phyloP scores from a whole-genome alignment of 768 basidiomycete genomes.

The Mycena haematopus region DNA sequence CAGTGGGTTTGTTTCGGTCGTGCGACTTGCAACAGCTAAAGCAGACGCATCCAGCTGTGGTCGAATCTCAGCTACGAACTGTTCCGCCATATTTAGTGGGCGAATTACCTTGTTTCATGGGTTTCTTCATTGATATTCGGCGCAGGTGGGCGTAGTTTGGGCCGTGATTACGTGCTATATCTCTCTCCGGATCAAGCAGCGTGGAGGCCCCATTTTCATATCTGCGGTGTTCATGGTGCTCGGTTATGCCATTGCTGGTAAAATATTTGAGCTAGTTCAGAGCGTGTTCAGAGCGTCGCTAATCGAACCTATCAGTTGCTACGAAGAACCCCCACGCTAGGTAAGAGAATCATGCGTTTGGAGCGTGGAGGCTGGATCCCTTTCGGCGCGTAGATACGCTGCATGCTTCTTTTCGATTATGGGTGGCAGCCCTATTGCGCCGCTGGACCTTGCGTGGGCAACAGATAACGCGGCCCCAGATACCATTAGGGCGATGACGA shows the following conservation, averaged over 20 bases:
- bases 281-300: neutral
- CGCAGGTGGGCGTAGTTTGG: constrained; percentile 47
- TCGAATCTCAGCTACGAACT: constrained; percentile 55
- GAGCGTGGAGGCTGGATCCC: neutral
- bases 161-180: constrained; percentile 42
- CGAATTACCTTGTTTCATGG: constrained; percentile 19
- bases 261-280: neutral
- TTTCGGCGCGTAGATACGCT: constrained; percentile 43
- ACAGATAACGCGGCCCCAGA: constrained; percentile 58
- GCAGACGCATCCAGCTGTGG: constrained; percentile 38
- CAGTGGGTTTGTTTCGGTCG: constrained; percentile 33
- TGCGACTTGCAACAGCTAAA: constrained; percentile 8
- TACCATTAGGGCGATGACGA: constrained; percentile 52
- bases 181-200: constrained; percentile 45
- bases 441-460: constrained; percentile 52
- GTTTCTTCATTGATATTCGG: constrained; percentile 49
- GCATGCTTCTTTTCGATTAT: constrained; percentile 52
- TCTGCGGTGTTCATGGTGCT: constrained; percentile 46
- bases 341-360: constrained; percentile 8
- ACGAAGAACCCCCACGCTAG: constrained; percentile 49
- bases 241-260: constrained; percentile 52
- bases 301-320: constrained; percentile 15
- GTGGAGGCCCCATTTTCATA: constrained; percentile 42
- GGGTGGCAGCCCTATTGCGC: constrained; percentile 47
- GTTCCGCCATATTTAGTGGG: constrained; percentile 23